Base-by-base conservation (phyloP, 2,329 filamentous ascomycete species). In the Drechslerella stenobrocha region DNA sequence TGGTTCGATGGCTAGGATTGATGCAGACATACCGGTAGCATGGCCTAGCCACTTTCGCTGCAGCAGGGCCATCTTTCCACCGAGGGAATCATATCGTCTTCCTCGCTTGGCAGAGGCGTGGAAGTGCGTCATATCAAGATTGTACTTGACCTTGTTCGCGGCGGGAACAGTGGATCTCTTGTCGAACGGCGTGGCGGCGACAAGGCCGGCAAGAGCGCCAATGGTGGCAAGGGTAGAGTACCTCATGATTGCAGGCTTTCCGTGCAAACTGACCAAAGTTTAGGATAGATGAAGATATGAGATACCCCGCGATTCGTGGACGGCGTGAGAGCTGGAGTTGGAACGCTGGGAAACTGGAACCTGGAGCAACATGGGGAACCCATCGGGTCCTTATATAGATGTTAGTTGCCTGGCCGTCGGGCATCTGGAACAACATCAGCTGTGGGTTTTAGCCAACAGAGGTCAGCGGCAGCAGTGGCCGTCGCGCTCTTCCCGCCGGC, bases 121-220 rank as follows among this genome's bases (percentile, higher is more conserved):
- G 63, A 67, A 67, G 52, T 60, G 63, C 48, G 55, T 56, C 63
- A 52, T 67, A 40, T 67, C 63, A 67, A 67, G 63, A 13, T 67
- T 30, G 45, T 67, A 67, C 55, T 67, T 67, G 63, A 56, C 37
- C 28, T 67, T 67, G 34, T 55, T 60, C n/a, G 40, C 42, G 20
- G 53, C 63, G 13, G 63, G 63, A n/a, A 67, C 63, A 13, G 42
- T 60, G n/a, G 63, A 40, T 28, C 55, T 32, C 55, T 67, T 60
- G 34, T 67, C 63, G 23, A 67, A 48, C 32, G 63, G 63, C 50
- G 55, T 24, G 37, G 63, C 55, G 46, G 63, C 63, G 50, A 60
- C 63, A 18, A 67, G 55, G 50, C 63, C 50, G 24, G 45, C 50
- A 22, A 67, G 37, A 20, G 37, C 55, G 32, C 50, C 37, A 22